phyloP scores from a whole-genome alignment of 805 yeast genomes.

The Wickerhamomyces kurtzmanii region DNA sequence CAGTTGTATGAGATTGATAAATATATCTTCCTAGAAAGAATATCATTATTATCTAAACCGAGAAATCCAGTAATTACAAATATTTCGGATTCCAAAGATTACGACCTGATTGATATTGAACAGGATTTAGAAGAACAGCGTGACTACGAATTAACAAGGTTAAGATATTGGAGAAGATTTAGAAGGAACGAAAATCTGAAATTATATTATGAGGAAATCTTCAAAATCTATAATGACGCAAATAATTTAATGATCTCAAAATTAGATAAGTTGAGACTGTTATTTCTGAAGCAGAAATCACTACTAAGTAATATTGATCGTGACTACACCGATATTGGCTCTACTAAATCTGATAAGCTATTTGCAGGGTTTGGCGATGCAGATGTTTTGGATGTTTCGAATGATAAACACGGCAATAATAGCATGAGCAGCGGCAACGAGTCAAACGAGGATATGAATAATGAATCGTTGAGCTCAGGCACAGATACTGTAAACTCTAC shows the following conservation, averaged over 20 bases:
- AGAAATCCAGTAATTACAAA: slow-evolving; percentile 4
- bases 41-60: slow-evolving; percentile 1
- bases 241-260: slow-evolving; percentile 17
- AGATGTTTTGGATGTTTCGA: not conserved
- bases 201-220: slow-evolving; percentile 14
- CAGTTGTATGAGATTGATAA: slow-evolving; percentile 4
- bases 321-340: slow-evolving; percentile 18
- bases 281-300: slow-evolving; percentile 19
- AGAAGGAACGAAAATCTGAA: slow-evolving; percentile 14
- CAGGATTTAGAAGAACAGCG: slow-evolving; percentile 22
- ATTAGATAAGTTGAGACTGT: slow-evolving; percentile 21
- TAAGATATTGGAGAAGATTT: slow-evolving; percentile 15
- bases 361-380: slow-evolving; percentile 16
- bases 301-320: slow-evolving; percentile 16
- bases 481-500: slow-evolving; percentile 7
- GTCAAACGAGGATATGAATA: not conserved
- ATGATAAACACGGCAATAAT: not conserved
- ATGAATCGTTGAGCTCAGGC: slow-evolving; percentile 8
- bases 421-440: not conserved
- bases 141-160: slow-evolving; percentile 20
- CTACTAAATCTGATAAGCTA: slow-evolving; percentile 18
- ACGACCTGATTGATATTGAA: slow-evolving; percentile 7
- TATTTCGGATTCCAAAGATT: slow-evolving; percentile 1
- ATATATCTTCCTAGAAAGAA: slow-evolving; percentile 1
- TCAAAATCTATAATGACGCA: slow-evolving; percentile 16